Base-by-base conservation (phyloP, 176 grass and related monocot genomes). In the Pontederia paniculata region DNA sequence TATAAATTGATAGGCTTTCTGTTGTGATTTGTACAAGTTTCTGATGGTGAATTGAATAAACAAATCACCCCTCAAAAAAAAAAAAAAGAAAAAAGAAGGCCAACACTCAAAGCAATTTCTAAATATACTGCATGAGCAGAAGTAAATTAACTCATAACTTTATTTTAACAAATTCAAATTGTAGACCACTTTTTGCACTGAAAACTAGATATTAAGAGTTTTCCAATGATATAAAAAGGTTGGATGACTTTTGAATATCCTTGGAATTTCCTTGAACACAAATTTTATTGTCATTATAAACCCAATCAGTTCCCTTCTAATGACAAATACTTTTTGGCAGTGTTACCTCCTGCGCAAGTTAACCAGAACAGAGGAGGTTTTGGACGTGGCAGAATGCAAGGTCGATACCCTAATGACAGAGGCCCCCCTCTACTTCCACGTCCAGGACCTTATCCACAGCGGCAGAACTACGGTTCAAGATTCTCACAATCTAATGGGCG, bases 371-470 rank as follows among this genome's bases (percentile, higher is more conserved):
- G 93, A 68, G 87, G 93, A 55, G 78, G 73, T 18, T 94, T 81
- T 25, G 77, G 70, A 43, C 70, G 79, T 48, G 75, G 87, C 70
- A 74, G 80, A 21, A 60, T 55, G 69, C 69, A 71, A 19, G 19
- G 57, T 72, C 57, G 69, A 31, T 53, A 62, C 18, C 12, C 60
- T 43, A 72, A 72, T 77, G 70, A 82, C 54, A 87, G 93, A 76
- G 93, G 93, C n/a, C 74, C 73, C 43, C 80, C 80, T 75, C 73
- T 98, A 74, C 88, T 98, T 76, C 93, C 93, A 23, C 74, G 86
- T 8, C 93, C 93, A 69, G 85, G 89, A 57, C 66, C 80, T 55
- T 83, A 87, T 84, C 65, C 71, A 50, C 86, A 77, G 22, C 62
- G 91, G 25, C 75, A 83, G 45, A 83, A 78, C 25, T 83, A 76